These are phyloP conservation scores for Penicillium ochrochloron DNA, from an alignment of 495 filamentous ascomycete genomes.

Conservation along the genomic window DNA sequence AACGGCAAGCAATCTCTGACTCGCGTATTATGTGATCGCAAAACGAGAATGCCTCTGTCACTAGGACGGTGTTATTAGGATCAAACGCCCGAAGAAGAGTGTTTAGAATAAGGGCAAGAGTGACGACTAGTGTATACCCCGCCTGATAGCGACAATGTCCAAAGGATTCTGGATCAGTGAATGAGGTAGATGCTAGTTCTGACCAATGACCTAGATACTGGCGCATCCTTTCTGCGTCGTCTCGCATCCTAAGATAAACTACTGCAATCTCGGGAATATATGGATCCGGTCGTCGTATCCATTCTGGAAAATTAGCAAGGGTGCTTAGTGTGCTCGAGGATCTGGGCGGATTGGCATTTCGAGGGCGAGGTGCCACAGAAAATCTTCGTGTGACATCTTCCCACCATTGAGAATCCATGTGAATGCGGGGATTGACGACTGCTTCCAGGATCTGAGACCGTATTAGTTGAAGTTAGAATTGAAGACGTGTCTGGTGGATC, in stretches of 20 bases:
- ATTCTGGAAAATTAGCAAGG: slow-evolving; percentile 29
- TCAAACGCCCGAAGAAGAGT: slow-evolving; percentile 33
- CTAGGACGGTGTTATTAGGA: slow-evolving; percentile 17
- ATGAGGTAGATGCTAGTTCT: background rate
- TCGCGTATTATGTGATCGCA: slow-evolving; percentile 27
- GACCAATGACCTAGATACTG: slow-evolving; percentile 14
- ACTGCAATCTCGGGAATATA: slow-evolving; percentile 30
- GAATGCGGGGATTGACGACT: slow-evolving; percentile 34
- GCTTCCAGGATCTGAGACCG: slow-evolving; percentile 40
- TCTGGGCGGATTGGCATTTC: background rate
- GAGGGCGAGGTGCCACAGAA: background rate
- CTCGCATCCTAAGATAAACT: slow-evolving; percentile 22
- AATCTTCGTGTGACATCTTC: slow-evolving; percentile 10
- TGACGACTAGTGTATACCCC: slow-evolving; percentile 28
- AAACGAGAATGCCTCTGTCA: slow-evolving; percentile 21
- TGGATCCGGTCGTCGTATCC: slow-evolving; percentile 23
- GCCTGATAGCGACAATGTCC: slow-evolving; percentile 31
- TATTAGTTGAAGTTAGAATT: background rate
- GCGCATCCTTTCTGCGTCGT: slow-evolving; percentile 21
- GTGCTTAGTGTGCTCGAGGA: slow-evolving; percentile 20
- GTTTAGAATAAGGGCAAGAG: slow-evolving; percentile 37
- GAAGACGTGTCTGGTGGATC: slow-evolving; percentile 1
- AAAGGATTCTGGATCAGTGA: slow-evolving; percentile 3
- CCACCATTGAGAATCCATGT: slow-evolving; percentile 30
- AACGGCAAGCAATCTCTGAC: slow-evolving; percentile 16